Evolutionary conservation across 73 alveolate genomes (phyloP).

Genomic region (Blepharisma stoltei): DNA sequence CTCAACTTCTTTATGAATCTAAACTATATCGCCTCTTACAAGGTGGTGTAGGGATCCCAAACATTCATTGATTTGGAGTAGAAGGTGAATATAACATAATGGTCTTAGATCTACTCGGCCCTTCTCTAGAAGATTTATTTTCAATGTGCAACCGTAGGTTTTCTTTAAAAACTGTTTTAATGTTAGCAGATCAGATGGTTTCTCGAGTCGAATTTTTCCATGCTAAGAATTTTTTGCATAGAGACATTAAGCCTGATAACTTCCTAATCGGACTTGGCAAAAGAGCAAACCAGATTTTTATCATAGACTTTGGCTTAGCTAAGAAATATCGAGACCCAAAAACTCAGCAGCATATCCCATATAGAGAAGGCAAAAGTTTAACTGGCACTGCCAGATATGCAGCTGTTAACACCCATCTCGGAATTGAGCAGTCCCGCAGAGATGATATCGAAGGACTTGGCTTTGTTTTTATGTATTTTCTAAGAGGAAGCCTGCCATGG

Average conservation of each 20-base stretch:
- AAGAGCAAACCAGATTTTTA: slow-evolving; percentile 55
- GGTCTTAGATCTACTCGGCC: slow-evolving; percentile 75
- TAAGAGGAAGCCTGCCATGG: slow-evolving; percentile 84
- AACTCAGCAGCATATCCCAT: slow-evolving; percentile 54
- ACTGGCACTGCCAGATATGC: slow-evolving; percentile 89
- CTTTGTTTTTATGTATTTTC: slow-evolving; percentile 52
- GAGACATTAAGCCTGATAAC: slow-evolving; percentile 90
- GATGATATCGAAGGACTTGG: slow-evolving; percentile 84
- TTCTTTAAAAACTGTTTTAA: slow-evolving; percentile 66
- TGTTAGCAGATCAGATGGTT: slow-evolving; percentile 69
- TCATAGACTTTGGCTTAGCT: slow-evolving; percentile 83
- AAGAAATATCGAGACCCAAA: slow-evolving; percentile 56
- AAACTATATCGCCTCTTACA: slow-evolving; percentile 54
- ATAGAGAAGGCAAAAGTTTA: slow-evolving; percentile 66
- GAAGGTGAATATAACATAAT: slow-evolving; percentile 73
- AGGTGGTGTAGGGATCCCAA: slow-evolving; percentile 55
- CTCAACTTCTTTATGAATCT: slow-evolving; percentile 71
- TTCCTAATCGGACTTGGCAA: slow-evolving; percentile 67
- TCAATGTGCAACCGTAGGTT: slow-evolving; percentile 42
- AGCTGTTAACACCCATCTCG: slow-evolving; percentile 73
- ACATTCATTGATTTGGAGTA: slow-evolving; percentile 56
- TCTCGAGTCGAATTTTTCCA: slow-evolving; percentile 73
- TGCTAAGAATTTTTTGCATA: slow-evolving; percentile 63
- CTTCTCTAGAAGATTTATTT: slow-evolving; percentile 65
- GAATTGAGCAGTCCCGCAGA: slow-evolving; percentile 77